Evolutionary conservation across 371 early-diverging fungal genomes (phyloP).

Genomic region (Mucor irregularis): DNA sequence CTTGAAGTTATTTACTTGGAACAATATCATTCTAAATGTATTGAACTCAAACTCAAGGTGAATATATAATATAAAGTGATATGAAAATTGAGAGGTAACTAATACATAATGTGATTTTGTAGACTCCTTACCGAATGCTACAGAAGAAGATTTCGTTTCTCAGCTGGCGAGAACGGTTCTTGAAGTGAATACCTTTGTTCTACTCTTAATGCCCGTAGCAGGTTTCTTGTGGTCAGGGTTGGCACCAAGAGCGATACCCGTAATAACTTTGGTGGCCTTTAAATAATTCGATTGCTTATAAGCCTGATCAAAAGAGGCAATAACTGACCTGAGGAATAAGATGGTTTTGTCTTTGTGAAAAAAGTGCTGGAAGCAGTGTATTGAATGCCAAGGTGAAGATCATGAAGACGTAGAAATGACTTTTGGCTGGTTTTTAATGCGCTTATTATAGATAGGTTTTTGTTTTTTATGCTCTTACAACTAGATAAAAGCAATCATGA

Average conservation of each 20-base stretch:
- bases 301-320: constrained; percentile 6
- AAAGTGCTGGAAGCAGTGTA: constrained; percentile 10
- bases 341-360: constrained; percentile 4
- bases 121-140: constrained; percentile 1
- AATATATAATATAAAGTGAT: constrained; percentile 9
- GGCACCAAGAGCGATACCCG: constrained; percentile 5
- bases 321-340: constrained; percentile 8
- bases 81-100: neutral
- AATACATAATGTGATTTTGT: constrained; percentile 2
- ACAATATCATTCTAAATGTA: constrained; percentile 10
- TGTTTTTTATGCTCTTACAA: constrained; percentile 1
- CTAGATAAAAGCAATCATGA: constrained; percentile 7
- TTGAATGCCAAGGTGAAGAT: constrained; percentile 8
- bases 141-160: constrained; percentile 1
- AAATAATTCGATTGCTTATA: constrained; percentile 1
- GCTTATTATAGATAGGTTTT: neutral
- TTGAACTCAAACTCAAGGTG: constrained; percentile 4
- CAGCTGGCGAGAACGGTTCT: constrained; percentile 1
- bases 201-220: neutral
- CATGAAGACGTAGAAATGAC: constrained; percentile 9
- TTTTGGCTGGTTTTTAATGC: constrained; percentile 6
- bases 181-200: neutral
- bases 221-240: constrained; percentile 3
- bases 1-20: constrained; percentile 5
- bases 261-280: constrained; percentile 12